A percentile compares a stretch with the other conserved stretches of the same genome.
phyloP scores from a whole-genome alignment of 2,329 filamentous ascomycete species.

The Neonectria ditissima region DNA sequence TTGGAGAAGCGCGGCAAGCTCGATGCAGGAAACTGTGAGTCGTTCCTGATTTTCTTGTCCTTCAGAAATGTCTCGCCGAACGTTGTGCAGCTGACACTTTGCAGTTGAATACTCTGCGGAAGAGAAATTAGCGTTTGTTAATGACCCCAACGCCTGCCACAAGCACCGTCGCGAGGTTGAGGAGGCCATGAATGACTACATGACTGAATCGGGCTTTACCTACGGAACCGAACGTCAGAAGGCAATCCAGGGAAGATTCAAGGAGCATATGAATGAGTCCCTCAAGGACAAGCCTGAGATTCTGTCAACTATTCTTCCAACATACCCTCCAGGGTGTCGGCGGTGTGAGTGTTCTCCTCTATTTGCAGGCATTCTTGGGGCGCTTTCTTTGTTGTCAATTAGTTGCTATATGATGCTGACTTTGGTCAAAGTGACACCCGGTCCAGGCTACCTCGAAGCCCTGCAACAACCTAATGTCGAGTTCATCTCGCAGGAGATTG shows the following conservation, averaged over 20 bases:
- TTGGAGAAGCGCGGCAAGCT: not conserved
- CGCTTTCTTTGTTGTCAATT: no score
- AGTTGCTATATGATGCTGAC: no score
- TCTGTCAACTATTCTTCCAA: not conserved
- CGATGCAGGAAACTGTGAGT: conserved; percentile 4
- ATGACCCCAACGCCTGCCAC: conserved; percentile 2
- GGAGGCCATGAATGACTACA: conserved; percentile 8
- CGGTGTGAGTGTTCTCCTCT: not conserved
- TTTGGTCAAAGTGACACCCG: not conserved
- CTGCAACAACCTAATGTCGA: not conserved
- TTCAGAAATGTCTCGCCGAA: no score
- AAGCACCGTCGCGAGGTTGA: not conserved
- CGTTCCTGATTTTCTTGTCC: not conserved
- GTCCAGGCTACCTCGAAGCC: conserved; percentile 5
- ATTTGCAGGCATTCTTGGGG: no score
- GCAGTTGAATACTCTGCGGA: conserved; percentile 1
- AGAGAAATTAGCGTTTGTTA: not conserved
- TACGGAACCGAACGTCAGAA: not conserved
- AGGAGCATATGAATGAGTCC: not conserved
- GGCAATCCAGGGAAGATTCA: not conserved
- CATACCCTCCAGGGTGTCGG: conserved; percentile 1
- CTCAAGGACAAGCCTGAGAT: not conserved
- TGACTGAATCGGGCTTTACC: not conserved
- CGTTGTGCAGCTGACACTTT: not conserved
- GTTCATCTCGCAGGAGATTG: not conserved